These are phyloP conservation scores for Geum urbanum DNA, from an alignment of 306 rosid genomes.

Conservation along the genomic window DNA sequence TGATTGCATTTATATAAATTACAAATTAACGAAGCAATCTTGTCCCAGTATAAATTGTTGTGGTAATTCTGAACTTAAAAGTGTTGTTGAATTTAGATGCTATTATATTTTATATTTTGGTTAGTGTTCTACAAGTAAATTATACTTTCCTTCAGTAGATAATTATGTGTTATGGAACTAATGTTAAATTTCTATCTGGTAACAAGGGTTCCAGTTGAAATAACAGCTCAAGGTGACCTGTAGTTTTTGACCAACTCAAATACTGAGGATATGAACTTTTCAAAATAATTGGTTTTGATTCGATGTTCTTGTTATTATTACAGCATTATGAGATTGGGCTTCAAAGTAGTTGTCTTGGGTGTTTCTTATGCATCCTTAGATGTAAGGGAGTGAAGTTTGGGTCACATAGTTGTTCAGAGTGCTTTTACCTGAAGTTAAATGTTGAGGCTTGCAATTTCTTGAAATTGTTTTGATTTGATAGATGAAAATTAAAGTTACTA, in stretches of 20 bases:
- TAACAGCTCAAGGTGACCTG: background rate
- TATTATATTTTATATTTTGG: no score
- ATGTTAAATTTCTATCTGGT: background rate
- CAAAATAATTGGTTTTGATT: background rate
- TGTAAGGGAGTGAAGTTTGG: background rate
- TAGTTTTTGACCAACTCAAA: background rate
- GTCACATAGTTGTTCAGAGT: background rate
- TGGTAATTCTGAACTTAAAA: no score
- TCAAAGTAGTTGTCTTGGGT: background rate
- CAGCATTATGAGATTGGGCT: background rate
- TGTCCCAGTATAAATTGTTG: background rate
- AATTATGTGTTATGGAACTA: background rate
- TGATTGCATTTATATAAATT: background rate
- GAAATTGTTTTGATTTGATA: background rate
- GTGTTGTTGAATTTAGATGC: no score
- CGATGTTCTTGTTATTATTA: conserved; percentile 2
- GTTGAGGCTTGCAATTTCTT: background rate
- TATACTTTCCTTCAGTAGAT: background rate
- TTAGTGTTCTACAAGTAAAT: background rate
- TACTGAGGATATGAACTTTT: no score
- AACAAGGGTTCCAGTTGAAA: background rate
- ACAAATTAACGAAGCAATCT: background rate
- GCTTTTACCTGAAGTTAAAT: background rate
- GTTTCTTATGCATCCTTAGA: background rate
- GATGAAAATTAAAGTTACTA: background rate